Percentiles rank a stretch among this genome's conserved stretches.
These are phyloP conservation scores for Diaporthe batatas DNA, from an alignment of 2,329 filamentous ascomycete genomes.

Conservation along the genomic window DNA sequence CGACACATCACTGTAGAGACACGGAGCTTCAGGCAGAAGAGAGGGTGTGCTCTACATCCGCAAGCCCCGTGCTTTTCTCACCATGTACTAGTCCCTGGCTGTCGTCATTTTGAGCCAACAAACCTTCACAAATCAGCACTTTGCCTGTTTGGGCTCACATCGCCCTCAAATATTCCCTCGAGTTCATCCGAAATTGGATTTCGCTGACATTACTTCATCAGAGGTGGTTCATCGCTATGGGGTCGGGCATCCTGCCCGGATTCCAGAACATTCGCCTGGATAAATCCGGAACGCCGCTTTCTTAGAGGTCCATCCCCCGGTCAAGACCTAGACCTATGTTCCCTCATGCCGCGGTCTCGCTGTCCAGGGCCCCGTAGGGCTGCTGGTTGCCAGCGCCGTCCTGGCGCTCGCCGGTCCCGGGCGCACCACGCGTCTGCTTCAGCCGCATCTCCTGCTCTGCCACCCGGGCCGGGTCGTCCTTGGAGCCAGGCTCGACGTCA, in stretches of 20 bases:
- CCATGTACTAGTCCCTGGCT: constrained; percentile 10
- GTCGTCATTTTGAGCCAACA: constrained; percentile 15
- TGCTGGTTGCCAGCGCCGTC: constrained; percentile 33
- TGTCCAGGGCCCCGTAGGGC: constrained; percentile 34
- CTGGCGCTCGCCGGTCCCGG: constrained; percentile 36
- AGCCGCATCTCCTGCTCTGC: constrained; percentile 38
- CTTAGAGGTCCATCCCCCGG: neutral
- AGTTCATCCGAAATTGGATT: constrained; percentile 10
- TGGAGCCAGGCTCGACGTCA: constrained; percentile 47
- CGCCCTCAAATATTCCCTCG: neutral
- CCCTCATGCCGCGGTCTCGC: constrained; percentile 33
- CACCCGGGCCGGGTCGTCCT: constrained; percentile 44
- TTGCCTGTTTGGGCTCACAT: constrained; percentile 12
- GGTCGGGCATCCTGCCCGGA: neutral
- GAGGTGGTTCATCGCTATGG: neutral
- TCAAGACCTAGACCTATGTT: too few relatives aligned
- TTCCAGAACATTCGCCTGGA: neutral
- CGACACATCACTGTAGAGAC: neutral
- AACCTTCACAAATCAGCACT: constrained; percentile 28
- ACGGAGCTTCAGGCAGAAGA: neutral
- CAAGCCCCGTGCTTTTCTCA: constrained; percentile 5
- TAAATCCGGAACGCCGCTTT: constrained; percentile 4
- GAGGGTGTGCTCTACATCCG: neutral
- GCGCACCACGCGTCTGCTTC: constrained; percentile 30
- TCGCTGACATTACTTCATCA: constrained; percentile 12